A percentile compares a stretch with the other conserved stretches of the same genome.
phyloP scores from a whole-genome alignment of 805 yeast species.

The Schwanniomyces sp. region DNA sequence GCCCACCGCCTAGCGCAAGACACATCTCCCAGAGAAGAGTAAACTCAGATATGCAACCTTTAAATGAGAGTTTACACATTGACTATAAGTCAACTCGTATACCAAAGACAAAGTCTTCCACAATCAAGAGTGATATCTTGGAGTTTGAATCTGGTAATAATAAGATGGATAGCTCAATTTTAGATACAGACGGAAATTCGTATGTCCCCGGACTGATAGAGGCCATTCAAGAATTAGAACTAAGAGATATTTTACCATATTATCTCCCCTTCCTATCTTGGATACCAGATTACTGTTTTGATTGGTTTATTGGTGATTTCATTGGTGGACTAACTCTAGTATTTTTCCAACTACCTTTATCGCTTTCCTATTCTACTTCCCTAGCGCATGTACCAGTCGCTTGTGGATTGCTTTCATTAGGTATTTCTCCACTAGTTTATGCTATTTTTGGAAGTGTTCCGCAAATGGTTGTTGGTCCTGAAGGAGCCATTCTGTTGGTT shows the following conservation, averaged over 20 bases:
- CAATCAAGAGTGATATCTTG: not conserved
- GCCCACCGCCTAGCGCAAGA: slow-evolving; percentile 27
- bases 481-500: slow-evolving; percentile 44
- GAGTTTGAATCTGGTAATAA: not conserved
- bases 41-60: slow-evolving; percentile 3
- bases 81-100: not conserved
- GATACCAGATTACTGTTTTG: slow-evolving; percentile 51
- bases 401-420: slow-evolving; percentile 39
- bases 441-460: slow-evolving; percentile 45
- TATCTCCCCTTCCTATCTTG: slow-evolving; percentile 69
- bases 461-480: slow-evolving; percentile 48
- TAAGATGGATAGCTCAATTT: not conserved
- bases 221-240: slow-evolving; percentile 18
- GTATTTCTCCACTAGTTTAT: slow-evolving; percentile 40
- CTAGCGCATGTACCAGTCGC: slow-evolving; percentile 44
- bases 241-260: slow-evolving; percentile 48
- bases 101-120: not conserved
- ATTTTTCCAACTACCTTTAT: slow-evolving; percentile 86
- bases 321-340: slow-evolving; percentile 87
- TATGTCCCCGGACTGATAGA: slow-evolving; percentile 1
- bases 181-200: not conserved
- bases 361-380: slow-evolving; percentile 45
- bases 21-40: slow-evolving; percentile 23
- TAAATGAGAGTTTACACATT: not conserved
- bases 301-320: slow-evolving; percentile 57